Percentiles rank a stretch among this genome's conserved stretches.
Evolutionary conservation across 208 protist genomes (phyloP).

Genomic region (Vickermania ingenoplastis): DNA sequence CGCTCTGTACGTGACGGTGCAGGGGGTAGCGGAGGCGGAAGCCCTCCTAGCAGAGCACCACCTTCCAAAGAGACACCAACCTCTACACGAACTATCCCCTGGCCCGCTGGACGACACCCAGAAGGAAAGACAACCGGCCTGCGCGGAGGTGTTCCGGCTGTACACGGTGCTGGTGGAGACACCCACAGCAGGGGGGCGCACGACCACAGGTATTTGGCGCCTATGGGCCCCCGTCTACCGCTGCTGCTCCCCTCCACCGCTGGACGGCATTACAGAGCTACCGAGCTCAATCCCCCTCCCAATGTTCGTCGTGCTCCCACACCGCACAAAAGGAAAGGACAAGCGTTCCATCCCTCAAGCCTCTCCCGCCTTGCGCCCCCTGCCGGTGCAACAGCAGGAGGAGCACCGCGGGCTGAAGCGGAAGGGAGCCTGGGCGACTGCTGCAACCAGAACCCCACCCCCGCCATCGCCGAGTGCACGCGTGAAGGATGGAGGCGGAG

Average conservation of each 20-base stretch:
- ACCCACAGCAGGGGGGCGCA: not conserved
- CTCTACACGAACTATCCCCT: too few species aligned
- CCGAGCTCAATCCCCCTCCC: not conserved
- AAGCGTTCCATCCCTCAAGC: too few species aligned
- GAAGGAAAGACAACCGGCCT: too few species aligned
- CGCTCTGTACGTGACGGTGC: too few species aligned
- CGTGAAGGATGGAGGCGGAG: not conserved
- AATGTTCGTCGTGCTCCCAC: not conserved
- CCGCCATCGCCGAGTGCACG: not conserved
- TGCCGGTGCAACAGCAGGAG: too few species aligned
- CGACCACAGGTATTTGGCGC: not conserved
- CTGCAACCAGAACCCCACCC: not conserved
- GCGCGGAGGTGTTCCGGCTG: too few species aligned
- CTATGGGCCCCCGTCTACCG: not conserved
- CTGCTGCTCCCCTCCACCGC: not conserved
- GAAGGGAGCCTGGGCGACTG: not conserved
- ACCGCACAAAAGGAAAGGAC: not conserved
- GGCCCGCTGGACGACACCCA: too few species aligned
- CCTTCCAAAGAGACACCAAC: too few species aligned
- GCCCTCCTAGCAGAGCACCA: too few species aligned
- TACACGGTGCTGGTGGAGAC: not conserved
- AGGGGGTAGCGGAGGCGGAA: too few species aligned
- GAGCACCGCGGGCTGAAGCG: not conserved
- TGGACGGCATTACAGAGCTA: too few species aligned
- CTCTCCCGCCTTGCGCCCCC: too few species aligned